A percentile compares a stretch with the other conserved stretches of the same genome.
phyloP scores from a whole-genome alignment of 148 eudicot genomes.

The Tetragonia tetragonoides region DNA sequence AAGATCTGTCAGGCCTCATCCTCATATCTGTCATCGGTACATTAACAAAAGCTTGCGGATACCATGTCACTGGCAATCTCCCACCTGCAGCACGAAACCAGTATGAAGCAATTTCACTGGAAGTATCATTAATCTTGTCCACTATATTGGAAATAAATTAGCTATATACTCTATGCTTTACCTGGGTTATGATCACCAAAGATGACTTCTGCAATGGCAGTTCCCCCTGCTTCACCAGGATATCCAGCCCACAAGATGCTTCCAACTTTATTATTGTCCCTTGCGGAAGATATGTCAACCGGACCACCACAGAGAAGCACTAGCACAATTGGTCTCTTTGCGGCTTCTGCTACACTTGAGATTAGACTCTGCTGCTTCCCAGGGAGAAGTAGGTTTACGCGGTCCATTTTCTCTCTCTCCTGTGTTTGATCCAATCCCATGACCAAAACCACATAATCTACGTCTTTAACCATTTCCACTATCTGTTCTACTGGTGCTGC shows the following conservation, averaged over 20 bases:
- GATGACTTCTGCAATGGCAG: constrained; percentile 50
- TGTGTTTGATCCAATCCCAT: constrained; percentile 58
- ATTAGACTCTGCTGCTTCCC: constrained; percentile 48
- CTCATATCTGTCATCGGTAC: constrained; percentile 90
- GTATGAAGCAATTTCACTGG: background rate
- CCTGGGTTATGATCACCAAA: constrained; percentile 66
- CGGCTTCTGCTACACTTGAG: constrained; percentile 34
- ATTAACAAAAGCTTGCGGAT: constrained; percentile 54
- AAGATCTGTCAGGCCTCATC: constrained; percentile 58
- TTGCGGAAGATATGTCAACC: constrained; percentile 40
- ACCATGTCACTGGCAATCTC: constrained; percentile 70
- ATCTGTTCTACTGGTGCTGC: constrained; percentile 28
- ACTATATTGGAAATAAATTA: too few species aligned
- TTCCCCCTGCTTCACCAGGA: constrained; percentile 66
- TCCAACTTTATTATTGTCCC: constrained; percentile 41
- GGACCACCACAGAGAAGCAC: constrained; percentile 60
- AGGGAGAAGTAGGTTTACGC: constrained; percentile 44
- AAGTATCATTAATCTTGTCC: too few species aligned
- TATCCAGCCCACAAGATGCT: constrained; percentile 69
- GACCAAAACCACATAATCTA: constrained; percentile 46
- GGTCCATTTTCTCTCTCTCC: constrained; percentile 50
- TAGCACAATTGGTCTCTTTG: constrained; percentile 51
- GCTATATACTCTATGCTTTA: constrained; percentile 24
- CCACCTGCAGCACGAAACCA: constrained; percentile 49
- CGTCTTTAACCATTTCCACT: constrained; percentile 33